Evolutionary conservation across 2,329 filamentous ascomycete genomes (phyloP), one percentile per base, ranked within the genome.

Genomic region (Aspergillus versicolor): DNA sequence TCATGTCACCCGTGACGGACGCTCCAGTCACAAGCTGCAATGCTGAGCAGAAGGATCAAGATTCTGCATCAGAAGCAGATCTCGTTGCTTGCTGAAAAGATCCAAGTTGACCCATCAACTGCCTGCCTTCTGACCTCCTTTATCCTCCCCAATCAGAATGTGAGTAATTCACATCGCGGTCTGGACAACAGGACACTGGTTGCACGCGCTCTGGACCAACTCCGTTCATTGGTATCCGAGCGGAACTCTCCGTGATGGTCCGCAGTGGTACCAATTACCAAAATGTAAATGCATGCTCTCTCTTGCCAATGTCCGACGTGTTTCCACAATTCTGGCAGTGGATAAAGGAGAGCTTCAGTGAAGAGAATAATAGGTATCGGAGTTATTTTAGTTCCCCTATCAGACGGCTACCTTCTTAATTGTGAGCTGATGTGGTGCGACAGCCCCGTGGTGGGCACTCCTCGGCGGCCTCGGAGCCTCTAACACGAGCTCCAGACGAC

Each of bases 1-100:
- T 30, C 27, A 30, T 11, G 27, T 30, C 27, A 30, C 19, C 19
- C 19, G 19, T 19, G 19, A 19, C 9, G 27, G 27, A 30, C 9
- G 27, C 27, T 30, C 27, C 8, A 30, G 27, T 30, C 27, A 30
- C 27, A 30, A 30, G 27, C 27, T 30, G 30, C 27, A 59, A 52
- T 56, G 56, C 49, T 41, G 54, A 61, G 43, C 40, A 42, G 32
- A 21, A 44, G 27, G 27, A 30, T 30, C 27, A 37, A 37, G 34
- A n/a, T 37, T 37, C 34, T 15, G 34, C 34, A 37, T 37, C 34
- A 37, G 15, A 37, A n/a, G 34, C 15, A 37, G 34, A 37, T n/a
- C 34, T n/a, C 9, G 27, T 11, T 30, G 27, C 27, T 30, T 30
- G 27, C 27, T 9, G 27, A 30, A 37, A n/a, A 37, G 34, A 37